Base-by-base conservation (phyloP, 2,329 filamentous ascomycete species). In the Venturia nashicola region DNA sequence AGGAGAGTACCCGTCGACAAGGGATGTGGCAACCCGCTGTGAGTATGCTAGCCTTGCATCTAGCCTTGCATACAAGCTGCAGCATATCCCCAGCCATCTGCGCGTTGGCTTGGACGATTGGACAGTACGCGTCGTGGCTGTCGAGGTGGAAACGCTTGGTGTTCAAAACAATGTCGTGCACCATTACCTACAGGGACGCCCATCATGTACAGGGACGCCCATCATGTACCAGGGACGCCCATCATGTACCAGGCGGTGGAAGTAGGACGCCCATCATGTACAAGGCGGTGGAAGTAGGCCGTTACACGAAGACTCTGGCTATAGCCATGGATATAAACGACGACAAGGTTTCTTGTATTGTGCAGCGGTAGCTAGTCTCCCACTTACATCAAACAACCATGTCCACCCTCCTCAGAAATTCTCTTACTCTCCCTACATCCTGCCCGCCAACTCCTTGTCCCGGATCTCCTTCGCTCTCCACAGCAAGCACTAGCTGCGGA, bases 341-440 rank as follows among this genome's bases (percentile, higher is more conserved):
- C 36, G 36, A 39, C 2, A 39, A 11, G 36, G 11, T 3, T 39
- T 39, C 36, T 39, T 39, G 36, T 11, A 39, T 39, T 51, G 46
- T 11, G 12, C 18, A 16, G 9, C 42, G 42, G 18, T n/a, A 43
- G 2, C 42, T 12, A 43, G 16, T 16, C 27, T 34, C 20, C 51
- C 16, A 55, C 51, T 27, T 3, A 36, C 18, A n/a, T 34, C 16
- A 57, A 20, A 55, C 73, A 2, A 82, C 82, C 2, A 83, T 86
- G 70, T 92, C 90, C 2, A 95, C 89, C 64, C 89, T 88, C 39
- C 87, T 83, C 64, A 96, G 77, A 71, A 96, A 95, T 62, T 91
- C 85, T 68, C 88, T 81, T 14, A 96, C 88, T 9, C 91, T 79
- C 0, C 83, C 85, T 9, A 93, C 85, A 71, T 95, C 90, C 0